Conservation (phyloP, 2,329 filamentous ascomycete species). For the Zymoseptoria brevis region DNA sequence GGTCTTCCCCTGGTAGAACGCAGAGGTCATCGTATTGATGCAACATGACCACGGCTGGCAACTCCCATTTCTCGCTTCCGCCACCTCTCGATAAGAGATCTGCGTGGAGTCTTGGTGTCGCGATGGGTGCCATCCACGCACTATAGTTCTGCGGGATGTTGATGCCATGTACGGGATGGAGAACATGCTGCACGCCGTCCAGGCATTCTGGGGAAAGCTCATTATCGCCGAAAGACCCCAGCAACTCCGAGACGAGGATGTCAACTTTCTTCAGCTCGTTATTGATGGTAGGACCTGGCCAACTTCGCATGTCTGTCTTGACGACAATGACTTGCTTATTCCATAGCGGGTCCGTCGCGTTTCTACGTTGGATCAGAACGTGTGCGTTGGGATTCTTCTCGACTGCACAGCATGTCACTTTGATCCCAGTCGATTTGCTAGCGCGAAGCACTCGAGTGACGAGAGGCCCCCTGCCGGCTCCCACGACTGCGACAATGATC, state of each 20-base stretch:
- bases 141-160: conserved; percentile 92
- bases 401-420: conserved; percentile 80
- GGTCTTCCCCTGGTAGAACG: conserved; percentile 36
- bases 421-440: conserved; percentile 64
- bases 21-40: conserved; percentile 83
- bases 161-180: conserved; percentile 74
- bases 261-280: conserved; percentile 63
- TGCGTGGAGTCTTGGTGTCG: conserved; percentile 74
- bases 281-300: conserved; percentile 66
- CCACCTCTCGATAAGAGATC: conserved; percentile 60
- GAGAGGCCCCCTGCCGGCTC: conserved; percentile 84
- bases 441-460: conserved; percentile 81
- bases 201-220: conserved; percentile 94
- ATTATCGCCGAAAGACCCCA: conserved; percentile 94
- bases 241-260: conserved; percentile 85
- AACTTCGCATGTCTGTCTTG: conserved; percentile 94
- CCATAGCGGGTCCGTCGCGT: conserved; percentile 64
- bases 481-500: conserved; percentile 83
- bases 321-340: conserved; percentile 71
- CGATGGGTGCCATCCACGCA: conserved; percentile 85
- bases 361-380: conserved; percentile 82
- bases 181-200: conserved; percentile 86
- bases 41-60: conserved; percentile 89
- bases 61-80: conserved; percentile 65
- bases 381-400: conserved; percentile 99